These are phyloP conservation scores for Chernovozyma sophiae-reginae DNA, from an alignment of 1,139 yeast species.

Conservation along the genomic window DNA sequence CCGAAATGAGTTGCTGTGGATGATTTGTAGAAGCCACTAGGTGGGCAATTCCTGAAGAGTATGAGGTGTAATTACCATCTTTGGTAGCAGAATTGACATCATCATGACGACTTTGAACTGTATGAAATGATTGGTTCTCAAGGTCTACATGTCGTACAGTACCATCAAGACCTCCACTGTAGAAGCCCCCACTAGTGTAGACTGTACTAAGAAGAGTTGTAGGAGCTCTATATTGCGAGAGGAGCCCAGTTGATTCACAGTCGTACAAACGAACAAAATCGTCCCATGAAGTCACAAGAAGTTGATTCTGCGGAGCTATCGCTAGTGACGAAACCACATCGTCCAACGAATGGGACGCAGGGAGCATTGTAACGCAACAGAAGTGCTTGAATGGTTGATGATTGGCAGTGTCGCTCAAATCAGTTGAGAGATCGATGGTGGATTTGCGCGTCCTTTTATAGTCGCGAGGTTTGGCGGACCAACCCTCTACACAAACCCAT, in stretches of 20 bases:
- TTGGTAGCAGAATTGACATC: neutral
- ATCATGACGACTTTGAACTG: neutral
- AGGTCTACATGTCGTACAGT: constrained; percentile 36
- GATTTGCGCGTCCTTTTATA: no score
- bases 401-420: neutral
- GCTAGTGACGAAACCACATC: constrained; percentile 5
- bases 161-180: constrained; percentile 41
- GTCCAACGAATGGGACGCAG: neutral
- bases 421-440: no score
- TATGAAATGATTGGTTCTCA: constrained; percentile 25
- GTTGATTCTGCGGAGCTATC: constrained; percentile 4
- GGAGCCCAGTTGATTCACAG: constrained; percentile 8
- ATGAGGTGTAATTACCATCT: neutral
- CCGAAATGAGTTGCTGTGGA: constrained; percentile 37
- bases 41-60: constrained; percentile 1
- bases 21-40: constrained; percentile 12
- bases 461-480: neutral
- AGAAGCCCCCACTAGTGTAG: constrained; percentile 15
- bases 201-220: constrained; percentile 19
- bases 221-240: constrained; percentile 13
- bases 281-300: constrained; percentile 36
- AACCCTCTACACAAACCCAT: no score
- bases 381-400: neutral
- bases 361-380: constrained; percentile 2
- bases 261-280: constrained; percentile 35